Base-by-base conservation (phyloP, 176 grass and related monocot genomes). In the Hyparrhenia diplandra region DNA sequence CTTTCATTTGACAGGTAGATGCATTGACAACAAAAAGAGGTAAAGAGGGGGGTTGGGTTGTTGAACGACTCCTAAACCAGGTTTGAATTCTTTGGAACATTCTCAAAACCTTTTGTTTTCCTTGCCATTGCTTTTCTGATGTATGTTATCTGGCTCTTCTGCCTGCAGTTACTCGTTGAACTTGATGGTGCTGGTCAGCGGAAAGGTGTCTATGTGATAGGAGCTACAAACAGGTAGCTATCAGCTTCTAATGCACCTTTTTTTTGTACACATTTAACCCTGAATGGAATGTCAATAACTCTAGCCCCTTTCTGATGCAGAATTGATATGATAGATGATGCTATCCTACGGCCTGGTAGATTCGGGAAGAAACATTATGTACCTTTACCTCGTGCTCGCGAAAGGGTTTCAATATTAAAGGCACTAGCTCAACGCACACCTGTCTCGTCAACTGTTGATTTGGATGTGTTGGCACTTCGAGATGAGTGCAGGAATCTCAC, bases 191-290 rank as follows among this genome's bases (percentile, higher is more conserved):
- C 89, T 42, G 91, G 86, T 83, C 81, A 92, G 30, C 78, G 94
- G 29, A 76, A 88, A 57, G 91, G 91, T 64, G 87, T 97, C 40
- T 97, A 68, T 86, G 94, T 94, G 28, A 90, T 97, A 49, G 91
- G 91, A 90, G 94, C 94, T 47, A 97, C 94, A 46, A 97, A 97
- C 87, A 97, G 94, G 94, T 97, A 67, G 67, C 4, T 77, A 8
- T 85, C 51, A 81, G 24, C 75, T 71, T 18, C 45, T 24, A 43
- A 40, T 52, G 28, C 42, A 5, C 69, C 8, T n/a, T 69, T 23
- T 18, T 27, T 46, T 32, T 32, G 43, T 74, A 28, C 31, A 42
- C 35, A 78, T 42, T 41, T 83, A 63, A 21, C 47, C 25, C 45
- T 40, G 18, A 64, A 62, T 43, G 27, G 42, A 45, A 35, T n/a